A percentile compares a stretch with the other conserved stretches of the same genome.
These are phyloP conservation scores for Heliosperma pusillum DNA, from an alignment of 148 eudicot species.

Conservation along the genomic window DNA sequence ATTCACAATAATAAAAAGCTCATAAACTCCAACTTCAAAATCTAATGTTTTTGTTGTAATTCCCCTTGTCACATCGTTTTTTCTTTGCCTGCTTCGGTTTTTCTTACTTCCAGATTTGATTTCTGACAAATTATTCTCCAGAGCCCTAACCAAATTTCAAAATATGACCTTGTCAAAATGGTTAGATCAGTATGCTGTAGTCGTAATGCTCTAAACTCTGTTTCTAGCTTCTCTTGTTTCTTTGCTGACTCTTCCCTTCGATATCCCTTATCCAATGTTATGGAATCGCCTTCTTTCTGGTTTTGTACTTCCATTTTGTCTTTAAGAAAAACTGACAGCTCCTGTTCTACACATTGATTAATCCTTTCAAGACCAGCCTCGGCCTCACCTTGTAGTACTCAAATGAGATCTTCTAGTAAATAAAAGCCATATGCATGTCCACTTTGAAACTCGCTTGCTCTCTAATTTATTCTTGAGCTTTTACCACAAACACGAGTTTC, in stretches of 20 bases:
- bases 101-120: constrained; percentile 33
- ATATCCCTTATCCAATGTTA: background rate
- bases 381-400: too few species aligned
- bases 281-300: background rate
- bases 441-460: too few species aligned
- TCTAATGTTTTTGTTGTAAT: too few species aligned
- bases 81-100: background rate
- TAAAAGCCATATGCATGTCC: too few species aligned
- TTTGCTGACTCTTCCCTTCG: background rate
- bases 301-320: constrained; percentile 10
- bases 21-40: too few species aligned
- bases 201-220: constrained; percentile 35
- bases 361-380: too few species aligned
- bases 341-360: constrained; percentile 73
- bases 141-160: constrained; percentile 61
- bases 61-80: too few species aligned
- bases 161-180: constrained; percentile 51
- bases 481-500: too few species aligned
- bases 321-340: constrained; percentile 34
- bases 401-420: too few species aligned
- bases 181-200: constrained; percentile 44
- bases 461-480: too few species aligned
- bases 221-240: constrained; percentile 11
- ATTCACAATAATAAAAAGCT: too few species aligned
- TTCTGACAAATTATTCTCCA: constrained; percentile 59